Evolutionary conservation across 805 yeast species (phyloP), one percentile per base, ranked within the genome.

Genomic region (Cyberlindnera xylosilytica): DNA sequence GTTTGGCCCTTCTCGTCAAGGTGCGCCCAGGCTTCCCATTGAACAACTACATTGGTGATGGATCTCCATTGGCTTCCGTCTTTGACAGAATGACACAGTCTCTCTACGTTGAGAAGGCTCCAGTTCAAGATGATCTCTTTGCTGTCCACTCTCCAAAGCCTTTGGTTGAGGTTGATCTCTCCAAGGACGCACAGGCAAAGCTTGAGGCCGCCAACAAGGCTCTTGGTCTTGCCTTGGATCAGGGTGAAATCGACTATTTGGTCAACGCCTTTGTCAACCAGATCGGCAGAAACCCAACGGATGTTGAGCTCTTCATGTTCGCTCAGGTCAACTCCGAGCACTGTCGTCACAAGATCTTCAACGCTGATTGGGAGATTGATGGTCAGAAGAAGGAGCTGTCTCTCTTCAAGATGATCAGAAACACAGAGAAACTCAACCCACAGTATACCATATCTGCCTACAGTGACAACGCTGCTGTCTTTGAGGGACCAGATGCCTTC

Each of bases 251-350:
- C 55, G 87, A 85, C 35, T 93, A 93, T 66, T 76, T 93, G 58
- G 76, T 81, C 56, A 71, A 78, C 23, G 95, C 97, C 2, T 93
- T 93, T 70, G 84, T 79, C 44, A 73, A 82, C 39, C 75, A 74
- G 26, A 69, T 83, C 51, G 80, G 83, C 36, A 80, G 98, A 65
- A 87, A 90, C 62, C 98, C 99, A 41, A 91, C 98, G 24, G 99
- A 93, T 65, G 98, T 89, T 19, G 99, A 93, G 68, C 73, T 93
- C 49, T 93, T 93, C 68, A 93, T 93, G 97, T 93, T 93, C 72
- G 99, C 99, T 32, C 99, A 93, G 70, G 99, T 93, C 53, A 93
- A 93, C 72, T 89, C 97, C 20, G 99, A 93, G 69, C 99, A 93
- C 70, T 93, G 99, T 73, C 87, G 99, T 65, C 99, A 93, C 71